Percentiles rank a stretch among this genome's conserved stretches.
phyloP scores from a whole-genome alignment of 2,329 filamentous ascomycete genomes.

The Thermoascus crustaceus region DNA sequence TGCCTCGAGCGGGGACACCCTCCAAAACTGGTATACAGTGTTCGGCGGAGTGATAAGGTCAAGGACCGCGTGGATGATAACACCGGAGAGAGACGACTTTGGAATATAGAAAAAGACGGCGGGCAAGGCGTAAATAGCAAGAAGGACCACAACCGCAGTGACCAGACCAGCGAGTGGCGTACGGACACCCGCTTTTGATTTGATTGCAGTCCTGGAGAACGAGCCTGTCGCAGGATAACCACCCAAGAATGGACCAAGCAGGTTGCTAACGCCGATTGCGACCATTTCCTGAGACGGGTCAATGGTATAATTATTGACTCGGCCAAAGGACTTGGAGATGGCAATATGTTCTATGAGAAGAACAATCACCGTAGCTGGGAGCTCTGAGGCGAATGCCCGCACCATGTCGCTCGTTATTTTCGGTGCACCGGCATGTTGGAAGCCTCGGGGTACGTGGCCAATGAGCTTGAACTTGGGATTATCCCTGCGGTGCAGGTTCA shows the following conservation, averaged over 20 bases:
- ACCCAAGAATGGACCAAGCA: conserved; percentile 84
- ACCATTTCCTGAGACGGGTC: conserved; percentile 94
- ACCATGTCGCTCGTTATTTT: conserved; percentile 59
- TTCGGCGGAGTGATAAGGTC: conserved; percentile 88
- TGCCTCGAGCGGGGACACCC: conserved; percentile 81
- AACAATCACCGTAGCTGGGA: conserved; percentile 87
- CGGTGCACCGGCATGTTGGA: conserved; percentile 70
- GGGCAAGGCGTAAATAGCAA: conserved; percentile 83
- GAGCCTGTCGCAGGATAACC: conserved; percentile 90
- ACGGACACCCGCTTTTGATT: conserved; percentile 89
- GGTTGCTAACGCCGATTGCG: conserved; percentile 82
- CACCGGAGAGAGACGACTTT: conserved; percentile 66
- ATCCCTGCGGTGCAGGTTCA: conserved; percentile 60
- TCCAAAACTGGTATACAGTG: conserved; percentile 91
- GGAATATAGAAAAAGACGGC: conserved; percentile 93
- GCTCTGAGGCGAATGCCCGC: conserved; percentile 57
- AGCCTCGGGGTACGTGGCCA: conserved; percentile 71
- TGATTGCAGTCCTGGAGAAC: conserved; percentile 93
- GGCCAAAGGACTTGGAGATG: conserved; percentile 92
- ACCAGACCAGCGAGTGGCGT: conserved; percentile 87
- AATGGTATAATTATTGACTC: conserved; percentile 93
- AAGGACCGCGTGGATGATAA: conserved; percentile 93
- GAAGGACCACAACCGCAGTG: conserved; percentile 73
- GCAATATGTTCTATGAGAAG: conserved; percentile 94
- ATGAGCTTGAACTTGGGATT: conserved; percentile 67